Evolutionary conservation across 495 filamentous ascomycete genomes (phyloP), one percentile per base, ranked within the genome.

Genomic region (Bathelium albidoporum): DNA sequence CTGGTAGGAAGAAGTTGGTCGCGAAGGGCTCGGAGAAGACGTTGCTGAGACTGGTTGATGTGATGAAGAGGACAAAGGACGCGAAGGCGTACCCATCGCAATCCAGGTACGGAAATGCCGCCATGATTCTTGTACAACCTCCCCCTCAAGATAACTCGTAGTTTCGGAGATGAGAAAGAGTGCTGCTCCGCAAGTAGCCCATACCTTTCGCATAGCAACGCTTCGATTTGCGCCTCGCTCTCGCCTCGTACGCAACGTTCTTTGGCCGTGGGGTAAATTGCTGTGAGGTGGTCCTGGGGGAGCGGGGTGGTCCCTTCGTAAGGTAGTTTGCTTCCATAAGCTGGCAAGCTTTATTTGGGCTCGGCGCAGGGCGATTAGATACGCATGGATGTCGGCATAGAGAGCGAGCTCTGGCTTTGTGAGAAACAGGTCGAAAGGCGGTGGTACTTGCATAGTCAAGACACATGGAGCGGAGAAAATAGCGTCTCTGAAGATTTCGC

Each of bases 341-440:
- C 88, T 81, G 2, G 89, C 86, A 0, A 97, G 79, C 41, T 86
- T 83, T 2, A 96, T 79, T 69, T 96, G 90, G 1, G 90, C 87
- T 34, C 90, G 83, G 24, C 91, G 86, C 26, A 96, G 82, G 0
- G 87, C 85, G 1, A 97, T 76, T 0, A 98, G 83, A 73, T 97
- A 98, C 4, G 91, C 83, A 70, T 94, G 87, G 49, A 97, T 87
- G 2, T 81, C 80, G 0, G 91, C 88, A 69, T 98, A 98, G 0
- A 79, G 82, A 26, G 85, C 81, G 2, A 95, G 75, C 64, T 97
- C 91, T 1, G 85, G 76, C 31, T 80, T 76, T 29, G 86, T 84
- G 32, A 98, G 82, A 70, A 98, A 95, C 1, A 98, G 78, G 66
- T 97, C 93, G 1, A 97, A 73, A 0, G 94, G 92, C 3, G 90